Base-by-base conservation (phyloP, 192 early-diverging fungal species). In the Rhizoclosmatium globosum region DNA sequence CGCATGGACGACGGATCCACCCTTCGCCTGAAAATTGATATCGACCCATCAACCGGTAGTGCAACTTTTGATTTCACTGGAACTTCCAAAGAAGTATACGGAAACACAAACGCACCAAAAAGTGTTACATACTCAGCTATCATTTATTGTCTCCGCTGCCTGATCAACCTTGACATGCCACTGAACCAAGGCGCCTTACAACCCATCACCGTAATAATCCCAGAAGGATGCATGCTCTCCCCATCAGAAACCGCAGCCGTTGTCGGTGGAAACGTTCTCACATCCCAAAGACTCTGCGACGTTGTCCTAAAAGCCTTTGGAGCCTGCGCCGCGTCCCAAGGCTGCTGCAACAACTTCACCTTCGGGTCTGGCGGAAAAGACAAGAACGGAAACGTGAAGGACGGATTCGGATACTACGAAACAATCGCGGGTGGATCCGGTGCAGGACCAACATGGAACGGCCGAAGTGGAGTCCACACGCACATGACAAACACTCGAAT, bases 401-500 rank as follows among this genome's bases (percentile, higher is more conserved):
- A 93, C 2, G 95, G 95, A 39, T 97, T 95, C 92, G 96, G 96
- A 23, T 99, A 99, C 78, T 98, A 98, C 84, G 96, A 99, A 82
- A 98, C 96, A 4, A 97, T 99, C 77, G 83, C 86, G 2, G 87
- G 87, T 44, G 89, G 91, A 23, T 91, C 90, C 64, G 97, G 97
- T 21, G 97, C 95, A 4, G 97, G 97, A 2, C 93, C 94, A 1
- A 88, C 88, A 42, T 0, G 97, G 97, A 65, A 92, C 71, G 97
- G 97, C 4, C 89, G 93, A 56, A 92, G 81, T 78, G 88, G 87
- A 21, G 87, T 88, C 3, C 89, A 90, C 78, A 88, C 84, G 38
- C 95, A 97, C 79, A 96, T 97, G 96, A 99, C 97, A 44, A 99
- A 99, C 79, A 99, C 97, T 0, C 89, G 96, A 23, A 98, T 97